Evolutionary conservation across 768 basidiomycete species (phyloP).

Genomic region (Mycena venus): DNA sequence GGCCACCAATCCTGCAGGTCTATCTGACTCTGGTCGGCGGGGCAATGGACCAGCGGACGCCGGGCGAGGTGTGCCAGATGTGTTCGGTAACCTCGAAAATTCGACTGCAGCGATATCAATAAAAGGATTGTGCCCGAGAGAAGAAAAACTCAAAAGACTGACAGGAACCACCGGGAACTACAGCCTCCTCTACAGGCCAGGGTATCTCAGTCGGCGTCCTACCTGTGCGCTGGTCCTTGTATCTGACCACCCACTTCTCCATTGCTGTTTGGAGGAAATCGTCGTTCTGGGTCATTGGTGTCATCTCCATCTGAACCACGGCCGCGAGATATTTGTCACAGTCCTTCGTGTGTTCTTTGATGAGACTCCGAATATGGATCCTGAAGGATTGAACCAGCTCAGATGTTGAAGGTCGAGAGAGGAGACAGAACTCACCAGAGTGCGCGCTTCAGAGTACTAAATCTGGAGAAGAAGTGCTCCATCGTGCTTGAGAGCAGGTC

Average conservation of each 20-base stretch:
- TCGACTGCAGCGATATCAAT: too few relatives aligned
- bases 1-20: too few relatives aligned
- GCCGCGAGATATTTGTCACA: slow-evolving; percentile 34
- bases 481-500: slow-evolving; percentile 24
- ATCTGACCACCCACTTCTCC: slow-evolving; percentile 46
- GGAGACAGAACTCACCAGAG: neutral
- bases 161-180: too few relatives aligned
- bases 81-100: too few relatives aligned
- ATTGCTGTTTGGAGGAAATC: slow-evolving; percentile 44
- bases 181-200: too few relatives aligned
- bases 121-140: too few relatives aligned
- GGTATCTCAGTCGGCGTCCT: too few relatives aligned
- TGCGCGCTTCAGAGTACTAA: neutral
- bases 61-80: too few relatives aligned
- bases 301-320: slow-evolving; percentile 46
- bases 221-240: slow-evolving; percentile 44
- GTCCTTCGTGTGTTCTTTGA: neutral
- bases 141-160: too few relatives aligned
- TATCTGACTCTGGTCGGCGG: too few relatives aligned
- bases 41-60: too few relatives aligned
- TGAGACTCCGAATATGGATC: neutral
- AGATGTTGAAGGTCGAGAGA: too few relatives aligned
- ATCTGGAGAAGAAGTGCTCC: neutral
- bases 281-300: slow-evolving; percentile 53
- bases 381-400: neutral